Evolutionary conservation across 257 asterid species (phyloP), one percentile per base, ranked within the genome.

Genomic region (Galeopsis tetrahit): DNA sequence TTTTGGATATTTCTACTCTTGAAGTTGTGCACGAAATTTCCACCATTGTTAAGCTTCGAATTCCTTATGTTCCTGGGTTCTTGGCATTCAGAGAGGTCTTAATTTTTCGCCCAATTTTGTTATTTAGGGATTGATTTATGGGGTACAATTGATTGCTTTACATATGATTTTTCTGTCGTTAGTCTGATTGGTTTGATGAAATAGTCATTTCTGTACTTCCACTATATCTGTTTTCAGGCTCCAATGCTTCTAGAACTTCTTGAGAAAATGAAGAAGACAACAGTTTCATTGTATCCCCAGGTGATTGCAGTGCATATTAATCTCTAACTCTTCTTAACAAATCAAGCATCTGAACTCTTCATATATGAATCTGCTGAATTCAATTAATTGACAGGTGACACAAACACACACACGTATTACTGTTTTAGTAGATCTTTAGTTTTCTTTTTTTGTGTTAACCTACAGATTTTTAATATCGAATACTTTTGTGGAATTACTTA

Each of bases 31-130:
- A 89, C 71, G 92, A 90, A 74, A 94, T 86, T 80, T 89, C 78
- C 53, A 75, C 84, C 70, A 70, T 85, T 67, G 82, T 89, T 46
- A 79, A 83, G 77, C 88, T 93, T 66, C 74, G 76, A 8, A 71
- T 87, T 43, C 96, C 98, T 63, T 93, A 93, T 75, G 67, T 87
- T 52, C 86, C 98, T 17, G 98, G 98, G 1, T 93, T 93, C 83
- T 82, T 93, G 73, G 96, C 98, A 32, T 93, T 93, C 77, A 89
- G 98, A 90, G 97, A 93, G 96, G 96, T 88, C 7, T 73, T 49
- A 5, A 35, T 13, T 46, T 33, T 51, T 1, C 32, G 5, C 65
- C 65, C 42, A 3, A 39, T 11, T 52, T 60, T 49, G 34, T 33
- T 9, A 6, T 75, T 53, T 4, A 36, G 76, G 48, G 44, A n/a